These are phyloP conservation scores for Citrus medica DNA, from an alignment of 345 rosid species.

Conservation along the genomic window DNA sequence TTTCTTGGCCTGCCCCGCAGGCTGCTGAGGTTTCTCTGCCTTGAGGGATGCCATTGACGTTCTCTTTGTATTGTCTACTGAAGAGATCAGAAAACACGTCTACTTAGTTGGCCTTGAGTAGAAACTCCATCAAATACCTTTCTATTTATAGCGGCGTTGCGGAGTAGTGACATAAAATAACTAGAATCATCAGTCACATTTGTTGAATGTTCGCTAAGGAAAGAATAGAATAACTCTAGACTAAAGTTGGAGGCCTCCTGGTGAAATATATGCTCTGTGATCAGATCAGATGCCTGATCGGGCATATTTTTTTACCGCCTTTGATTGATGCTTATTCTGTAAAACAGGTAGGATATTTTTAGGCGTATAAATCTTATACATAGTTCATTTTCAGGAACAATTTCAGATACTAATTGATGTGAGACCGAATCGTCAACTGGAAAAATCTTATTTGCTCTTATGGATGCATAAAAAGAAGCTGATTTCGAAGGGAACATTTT, in stretches of 20 bases:
- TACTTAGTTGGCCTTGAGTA: conserved; percentile 6
- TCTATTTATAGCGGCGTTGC: conserved; percentile 24
- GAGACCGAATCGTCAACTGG: not conserved
- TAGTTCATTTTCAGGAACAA: conserved; percentile 5
- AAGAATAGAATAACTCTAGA: conserved; percentile 27
- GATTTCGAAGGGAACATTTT: not conserved
- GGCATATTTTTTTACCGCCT: conserved; percentile 15
- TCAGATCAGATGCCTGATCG: conserved; percentile 29
- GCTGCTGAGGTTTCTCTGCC: conserved; percentile 42
- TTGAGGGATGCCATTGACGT: conserved; percentile 48
- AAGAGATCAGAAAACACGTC: not conserved
- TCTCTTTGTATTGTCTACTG: not conserved
- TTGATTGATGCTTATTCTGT: conserved; percentile 32
- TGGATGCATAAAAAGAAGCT: not conserved
- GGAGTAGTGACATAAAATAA: not conserved
- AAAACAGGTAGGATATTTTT: not conserved
- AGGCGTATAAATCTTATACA: not conserved
- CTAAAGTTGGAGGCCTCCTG: conserved; percentile 5
- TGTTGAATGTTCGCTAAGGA: not conserved
- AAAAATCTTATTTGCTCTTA: not conserved
- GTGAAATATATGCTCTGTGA: conserved; percentile 16
- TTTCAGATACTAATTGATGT: not conserved
- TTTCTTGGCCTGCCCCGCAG: conserved; percentile 34
- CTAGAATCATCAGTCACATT: conserved; percentile 16
- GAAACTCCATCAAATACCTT: not conserved